phyloP scores from a whole-genome alignment of 2,329 filamentous ascomycete genomes.

The Ophiostoma sp. region DNA sequence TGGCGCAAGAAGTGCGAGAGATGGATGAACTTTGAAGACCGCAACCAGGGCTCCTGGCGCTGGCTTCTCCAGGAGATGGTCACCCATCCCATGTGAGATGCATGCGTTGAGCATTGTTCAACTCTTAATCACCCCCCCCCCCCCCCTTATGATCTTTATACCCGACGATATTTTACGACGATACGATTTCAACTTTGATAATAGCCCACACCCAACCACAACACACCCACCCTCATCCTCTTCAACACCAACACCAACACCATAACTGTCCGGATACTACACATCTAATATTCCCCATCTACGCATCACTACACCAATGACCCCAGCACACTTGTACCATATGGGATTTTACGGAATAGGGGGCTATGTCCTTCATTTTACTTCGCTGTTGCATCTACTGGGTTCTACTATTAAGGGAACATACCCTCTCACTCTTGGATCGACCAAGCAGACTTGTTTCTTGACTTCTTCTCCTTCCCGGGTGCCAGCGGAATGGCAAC shows the following conservation, averaged over 20 bases:
- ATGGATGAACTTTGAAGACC: slow-evolving; percentile 63
- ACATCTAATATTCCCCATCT: slow-evolving; percentile 10
- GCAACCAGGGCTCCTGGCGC: slow-evolving; percentile 61
- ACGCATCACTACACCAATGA: slow-evolving; percentile 2
- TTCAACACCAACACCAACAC: background rate
- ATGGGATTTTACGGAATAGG: slow-evolving; percentile 13
- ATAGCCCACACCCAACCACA: too few species aligned
- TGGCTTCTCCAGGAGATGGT: slow-evolving; percentile 67
- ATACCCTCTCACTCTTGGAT: background rate
- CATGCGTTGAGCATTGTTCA: background rate
- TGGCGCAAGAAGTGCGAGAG: slow-evolving; percentile 84
- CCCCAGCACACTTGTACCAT: slow-evolving; percentile 15
- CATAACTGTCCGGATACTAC: background rate
- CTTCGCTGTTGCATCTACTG: slow-evolving; percentile 15
- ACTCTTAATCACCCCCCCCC: background rate
- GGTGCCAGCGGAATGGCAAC: background rate
- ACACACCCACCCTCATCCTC: background rate
- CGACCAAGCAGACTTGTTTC: slow-evolving; percentile 7
- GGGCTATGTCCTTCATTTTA: slow-evolving; percentile 8
- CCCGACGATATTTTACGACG: slow-evolving; percentile 1
- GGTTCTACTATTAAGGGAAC: background rate
- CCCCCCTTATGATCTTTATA: slow-evolving; percentile 4
- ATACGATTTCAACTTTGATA: background rate
- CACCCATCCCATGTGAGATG: slow-evolving; percentile 23
- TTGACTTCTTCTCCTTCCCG: background rate